phyloP scores from a whole-genome alignment of 2,329 filamentous ascomycete species.

The Aspergillus fumigatus region DNA sequence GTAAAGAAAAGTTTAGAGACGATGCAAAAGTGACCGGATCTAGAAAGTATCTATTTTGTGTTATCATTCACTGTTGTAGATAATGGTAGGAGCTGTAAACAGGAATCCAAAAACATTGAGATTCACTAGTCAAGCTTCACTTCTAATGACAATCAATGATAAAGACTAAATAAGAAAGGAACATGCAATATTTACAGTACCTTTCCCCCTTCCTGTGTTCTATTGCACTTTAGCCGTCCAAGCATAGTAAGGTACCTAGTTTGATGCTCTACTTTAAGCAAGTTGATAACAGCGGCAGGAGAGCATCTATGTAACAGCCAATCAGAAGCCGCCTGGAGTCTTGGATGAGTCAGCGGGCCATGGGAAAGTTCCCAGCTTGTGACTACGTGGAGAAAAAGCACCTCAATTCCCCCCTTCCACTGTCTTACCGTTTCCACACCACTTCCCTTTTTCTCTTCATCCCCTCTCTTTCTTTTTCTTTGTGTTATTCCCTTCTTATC shows the following conservation, averaged over 20 bases:
- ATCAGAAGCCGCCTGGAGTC: not conserved
- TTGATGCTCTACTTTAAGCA: not conserved
- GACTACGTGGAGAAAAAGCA: constrained; percentile 24
- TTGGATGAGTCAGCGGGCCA: not conserved
- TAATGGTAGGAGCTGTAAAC: not conserved
- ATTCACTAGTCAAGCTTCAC: not conserved
- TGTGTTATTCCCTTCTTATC: constrained; percentile 14
- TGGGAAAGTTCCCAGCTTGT: not conserved
- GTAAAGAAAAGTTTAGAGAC: not conserved
- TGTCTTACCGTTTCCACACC: constrained; percentile 2
- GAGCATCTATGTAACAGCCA: not conserved
- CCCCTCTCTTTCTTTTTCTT: constrained; percentile 9
- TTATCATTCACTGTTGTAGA: not conserved
- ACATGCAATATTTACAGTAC: not conserved
- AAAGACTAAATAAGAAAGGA: not conserved
- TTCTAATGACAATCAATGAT: not conserved
- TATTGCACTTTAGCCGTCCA: not conserved
- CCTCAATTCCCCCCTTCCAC: constrained; percentile 2
- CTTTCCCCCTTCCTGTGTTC: not conserved
- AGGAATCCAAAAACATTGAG: not conserved
- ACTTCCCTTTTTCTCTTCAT: constrained; percentile 3
- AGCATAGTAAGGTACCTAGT: not conserved
- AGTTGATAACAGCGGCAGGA: not conserved
- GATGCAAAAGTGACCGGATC: not conserved
- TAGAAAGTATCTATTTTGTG: not conserved